Conservation (phyloP, 371 early-diverging fungal species). For the Choanephora cucurbitarum region DNA sequence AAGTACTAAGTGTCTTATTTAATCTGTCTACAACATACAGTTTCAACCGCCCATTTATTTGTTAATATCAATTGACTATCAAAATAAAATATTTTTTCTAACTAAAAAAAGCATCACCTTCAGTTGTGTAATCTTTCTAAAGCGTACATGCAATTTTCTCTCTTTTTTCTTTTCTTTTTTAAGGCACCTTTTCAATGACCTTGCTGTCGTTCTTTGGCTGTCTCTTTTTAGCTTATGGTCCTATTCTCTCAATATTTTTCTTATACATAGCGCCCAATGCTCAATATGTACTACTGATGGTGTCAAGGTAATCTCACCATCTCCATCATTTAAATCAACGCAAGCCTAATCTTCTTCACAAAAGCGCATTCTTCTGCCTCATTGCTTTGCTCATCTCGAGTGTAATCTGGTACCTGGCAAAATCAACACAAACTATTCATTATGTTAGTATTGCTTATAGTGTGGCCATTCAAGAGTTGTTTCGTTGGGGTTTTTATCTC, state of each 20-base stretch:
- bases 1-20: constrained; percentile 11
- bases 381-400: constrained; percentile 70
- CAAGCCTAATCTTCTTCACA: background rate
- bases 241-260: constrained; percentile 71
- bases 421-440: constrained; percentile 30
- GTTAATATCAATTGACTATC: too few species aligned
- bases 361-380: constrained; percentile 77
- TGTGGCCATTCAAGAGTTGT: constrained; percentile 67
- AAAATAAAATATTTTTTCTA: too few species aligned
- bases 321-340: background rate
- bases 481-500: constrained; percentile 63
- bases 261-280: constrained; percentile 67
- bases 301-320: constrained; percentile 58
- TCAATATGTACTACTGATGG: constrained; percentile 68
- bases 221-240: constrained; percentile 74
- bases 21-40: too few species aligned
- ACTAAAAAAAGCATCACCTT: too few species aligned
- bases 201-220: constrained; percentile 72
- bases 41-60: too few species aligned
- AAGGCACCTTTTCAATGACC: constrained; percentile 45
- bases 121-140: too few species aligned
- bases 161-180: constrained; percentile 2
- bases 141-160: too few species aligned
- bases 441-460: constrained; percentile 59
- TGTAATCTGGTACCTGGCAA: constrained; percentile 67